Evolutionary conservation across 2,329 filamentous ascomycete genomes (phyloP), one percentile per base, ranked within the genome.

Genomic region (Aaosphaeria pasadenensis): DNA sequence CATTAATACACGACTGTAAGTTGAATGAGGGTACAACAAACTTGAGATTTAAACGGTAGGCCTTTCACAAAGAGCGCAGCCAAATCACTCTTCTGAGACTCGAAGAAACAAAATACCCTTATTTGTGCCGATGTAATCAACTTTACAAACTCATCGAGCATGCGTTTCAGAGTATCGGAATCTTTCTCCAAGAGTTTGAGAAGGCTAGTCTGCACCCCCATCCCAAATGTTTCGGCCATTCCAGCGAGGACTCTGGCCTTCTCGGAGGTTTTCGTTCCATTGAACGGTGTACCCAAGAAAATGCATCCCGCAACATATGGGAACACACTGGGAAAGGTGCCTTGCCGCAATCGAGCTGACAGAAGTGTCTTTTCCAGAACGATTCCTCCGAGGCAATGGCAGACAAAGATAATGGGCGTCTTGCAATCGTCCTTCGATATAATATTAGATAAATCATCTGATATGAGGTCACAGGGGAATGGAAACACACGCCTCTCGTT

Each of bases 371-470:
- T 54, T 29, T 64, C 54, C 5, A 63, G 53, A 24, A 65, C 52
- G 17, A 63, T 59, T 6, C 62, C 62, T 11, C 63, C 60, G 30
- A 66, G 54, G 49, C 60, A 63, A 44, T 64, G 62, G 28, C 56
- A 54, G 13, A 66, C 49, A 35, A 67, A 66, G 32, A 67, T 59
- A 17, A 67, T 65, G 4, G 64, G 60, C 1, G 51, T 58, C 42
- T 57, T 58, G 30, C 45, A 48, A 7, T 53, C 53, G 40, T 47
- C 54, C 56, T 55, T n/a, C 9, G 33, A 36, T 36, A n/a, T 9
- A 36, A 9, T 4, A n/a, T 36, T n/a, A 36, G 33, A 9, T 36
- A 9, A 36, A 36, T 36, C 33, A 36, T 9, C n/a, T n/a, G 33
- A 36, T 36, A 9, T 9, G n/a, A 9, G 7, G 9, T 36, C 9